Conservation (phyloP, 2,329 filamentous ascomycete species). For the Nakataea oryzae region DNA sequence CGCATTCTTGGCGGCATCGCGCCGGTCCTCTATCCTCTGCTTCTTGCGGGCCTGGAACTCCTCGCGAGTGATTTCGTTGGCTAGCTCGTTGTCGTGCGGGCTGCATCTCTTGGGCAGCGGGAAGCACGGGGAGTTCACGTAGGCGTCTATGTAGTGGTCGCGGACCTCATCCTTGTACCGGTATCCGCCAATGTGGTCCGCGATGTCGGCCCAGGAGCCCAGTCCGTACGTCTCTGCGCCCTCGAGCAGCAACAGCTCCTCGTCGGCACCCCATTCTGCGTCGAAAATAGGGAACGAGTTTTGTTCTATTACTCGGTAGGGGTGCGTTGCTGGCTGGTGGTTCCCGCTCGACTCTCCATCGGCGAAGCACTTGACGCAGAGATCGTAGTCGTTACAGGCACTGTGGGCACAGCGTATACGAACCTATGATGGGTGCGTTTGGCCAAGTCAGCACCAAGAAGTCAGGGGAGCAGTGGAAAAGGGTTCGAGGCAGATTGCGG, state of each 20-base stretch:
- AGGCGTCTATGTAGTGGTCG: slow-evolving; percentile 85
- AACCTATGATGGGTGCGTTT: slow-evolving; percentile 60
- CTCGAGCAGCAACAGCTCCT: slow-evolving; percentile 86
- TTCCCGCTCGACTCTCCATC: slow-evolving; percentile 70
- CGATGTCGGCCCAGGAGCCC: slow-evolving; percentile 95
- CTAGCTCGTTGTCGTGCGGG: slow-evolving; percentile 67
- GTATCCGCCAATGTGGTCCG: slow-evolving; percentile 94
- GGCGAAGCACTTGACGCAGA: slow-evolving; percentile 91
- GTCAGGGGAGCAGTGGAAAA: background rate
- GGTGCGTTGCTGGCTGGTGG: slow-evolving; percentile 78
- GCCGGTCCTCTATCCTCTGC: slow-evolving; percentile 80
- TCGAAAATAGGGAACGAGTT: slow-evolving; percentile 97
- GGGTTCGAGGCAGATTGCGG: too few species aligned
- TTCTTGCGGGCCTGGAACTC: slow-evolving; percentile 93
- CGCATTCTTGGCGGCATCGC: slow-evolving; percentile 76
- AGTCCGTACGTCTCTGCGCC: slow-evolving; percentile 93
- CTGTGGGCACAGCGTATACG: slow-evolving; percentile 84
- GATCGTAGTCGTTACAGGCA: slow-evolving; percentile 85
- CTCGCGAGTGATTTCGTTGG: slow-evolving; percentile 74
- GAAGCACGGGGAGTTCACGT: slow-evolving; percentile 73
- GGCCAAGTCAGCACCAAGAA: background rate
- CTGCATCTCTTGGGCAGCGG: slow-evolving; percentile 81
- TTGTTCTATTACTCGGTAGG: slow-evolving; percentile 91
- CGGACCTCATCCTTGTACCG: slow-evolving; percentile 90
- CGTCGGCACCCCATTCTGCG: slow-evolving; percentile 91